Evolutionary conservation across 441 rosid species (phyloP).

Genomic region (Kokia cookei): DNA sequence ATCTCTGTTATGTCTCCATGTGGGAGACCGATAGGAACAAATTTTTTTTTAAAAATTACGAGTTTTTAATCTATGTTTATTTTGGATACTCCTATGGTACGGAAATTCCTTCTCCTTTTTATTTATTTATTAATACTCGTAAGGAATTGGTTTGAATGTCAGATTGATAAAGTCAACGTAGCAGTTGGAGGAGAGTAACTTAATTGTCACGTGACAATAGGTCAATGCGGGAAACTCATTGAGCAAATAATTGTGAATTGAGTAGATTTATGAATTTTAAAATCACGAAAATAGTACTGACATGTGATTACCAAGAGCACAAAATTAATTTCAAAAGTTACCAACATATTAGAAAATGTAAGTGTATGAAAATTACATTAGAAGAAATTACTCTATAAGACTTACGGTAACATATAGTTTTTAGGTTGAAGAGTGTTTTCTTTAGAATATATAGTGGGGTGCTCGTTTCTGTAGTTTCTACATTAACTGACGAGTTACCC

Average conservation of each 20-base stretch:
- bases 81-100: not conserved
- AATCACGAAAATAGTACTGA: too few species aligned
- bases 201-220: too few species aligned
- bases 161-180: not conserved
- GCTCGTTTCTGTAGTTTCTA: too few species aligned
- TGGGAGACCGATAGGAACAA: conserved; percentile 13
- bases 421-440: too few species aligned
- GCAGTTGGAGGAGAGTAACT: too few species aligned
- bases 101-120: not conserved
- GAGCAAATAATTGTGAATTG: not conserved
- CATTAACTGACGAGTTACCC: too few species aligned
- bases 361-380: too few species aligned
- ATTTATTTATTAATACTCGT: not conserved
- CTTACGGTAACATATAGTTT: too few species aligned
- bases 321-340: too few species aligned
- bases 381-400: too few species aligned
- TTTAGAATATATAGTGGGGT: too few species aligned
- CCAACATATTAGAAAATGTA: not conserved
- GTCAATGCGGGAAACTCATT: not conserved
- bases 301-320: not conserved
- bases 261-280: not conserved
- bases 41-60: not conserved
- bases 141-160: not conserved
- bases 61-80: not conserved
- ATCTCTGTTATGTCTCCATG: conserved; percentile 1